Evolutionary conservation across 331 rosid genomes (phyloP).

Genomic region (Dryas integrifolia): DNA sequence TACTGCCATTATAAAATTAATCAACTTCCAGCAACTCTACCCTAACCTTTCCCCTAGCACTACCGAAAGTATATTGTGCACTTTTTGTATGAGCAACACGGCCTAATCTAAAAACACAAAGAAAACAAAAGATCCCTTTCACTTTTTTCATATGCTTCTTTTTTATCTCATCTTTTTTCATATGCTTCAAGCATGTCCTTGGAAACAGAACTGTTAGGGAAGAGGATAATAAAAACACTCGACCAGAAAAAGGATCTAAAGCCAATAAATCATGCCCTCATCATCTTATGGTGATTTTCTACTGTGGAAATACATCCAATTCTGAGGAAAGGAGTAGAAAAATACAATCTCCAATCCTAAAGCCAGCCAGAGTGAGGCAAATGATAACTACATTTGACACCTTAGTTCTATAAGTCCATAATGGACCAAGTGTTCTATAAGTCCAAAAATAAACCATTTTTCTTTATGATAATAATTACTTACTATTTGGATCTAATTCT

Average conservation of each 20-base stretch:
- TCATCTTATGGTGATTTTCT: background rate
- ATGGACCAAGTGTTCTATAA: background rate
- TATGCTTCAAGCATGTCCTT: background rate
- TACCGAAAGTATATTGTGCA: background rate
- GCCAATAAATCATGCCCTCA: background rate
- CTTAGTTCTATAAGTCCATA: constrained; percentile 4
- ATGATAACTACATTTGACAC: background rate
- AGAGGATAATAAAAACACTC: background rate
- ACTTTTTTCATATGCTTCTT: too few relatives aligned
- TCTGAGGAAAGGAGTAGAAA: background rate
- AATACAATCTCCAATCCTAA: background rate
- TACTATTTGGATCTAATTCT: background rate
- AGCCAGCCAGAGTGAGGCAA: background rate
- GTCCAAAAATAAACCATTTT: background rate
- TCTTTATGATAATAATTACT: background rate
- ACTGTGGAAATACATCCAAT: background rate
- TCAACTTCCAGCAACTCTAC: background rate
- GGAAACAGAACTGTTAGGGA: background rate
- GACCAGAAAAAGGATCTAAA: background rate
- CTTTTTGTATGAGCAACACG: background rate
- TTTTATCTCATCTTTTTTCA: background rate
- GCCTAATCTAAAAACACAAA: background rate
- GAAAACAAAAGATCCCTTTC: background rate
- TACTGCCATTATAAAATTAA: background rate
- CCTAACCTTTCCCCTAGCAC: background rate